A percentile compares a stretch with the other conserved stretches of the same genome.
Conservation (phyloP, 331 rosid genomes). For the Spiraea crenata region DNA sequence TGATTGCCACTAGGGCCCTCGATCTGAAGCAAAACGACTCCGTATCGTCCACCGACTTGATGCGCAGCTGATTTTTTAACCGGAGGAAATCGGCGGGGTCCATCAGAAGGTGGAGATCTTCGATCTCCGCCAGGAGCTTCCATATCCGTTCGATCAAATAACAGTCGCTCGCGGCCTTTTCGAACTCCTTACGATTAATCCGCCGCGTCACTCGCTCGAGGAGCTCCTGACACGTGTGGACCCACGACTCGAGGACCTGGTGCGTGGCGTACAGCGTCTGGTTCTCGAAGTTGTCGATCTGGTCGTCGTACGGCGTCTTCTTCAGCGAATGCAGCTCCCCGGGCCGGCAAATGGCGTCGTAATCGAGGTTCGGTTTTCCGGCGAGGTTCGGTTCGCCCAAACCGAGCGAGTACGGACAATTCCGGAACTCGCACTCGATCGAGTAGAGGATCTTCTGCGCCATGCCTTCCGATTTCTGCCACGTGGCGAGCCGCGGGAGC, state of each 20-base stretch:
- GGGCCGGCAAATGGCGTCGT: conserved; percentile 78
- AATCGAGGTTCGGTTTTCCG: conserved; percentile 59
- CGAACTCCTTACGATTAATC: conserved; percentile 40
- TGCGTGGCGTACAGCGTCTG: conserved; percentile 68
- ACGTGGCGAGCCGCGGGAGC: conserved; percentile 69
- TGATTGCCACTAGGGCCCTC: conserved; percentile 54
- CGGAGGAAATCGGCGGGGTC: conserved; percentile 79
- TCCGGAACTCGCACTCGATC: conserved; percentile 65
- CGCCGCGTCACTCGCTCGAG: conserved; percentile 41
- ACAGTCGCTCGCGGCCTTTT: conserved; percentile 58
- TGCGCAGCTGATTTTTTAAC: conserved; percentile 51
- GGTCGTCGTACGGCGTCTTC: conserved; percentile 46
- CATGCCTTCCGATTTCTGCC: conserved; percentile 56
- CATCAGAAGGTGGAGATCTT: conserved; percentile 70
- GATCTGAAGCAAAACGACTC: conserved; percentile 77
- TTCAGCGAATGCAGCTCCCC: conserved; percentile 51
- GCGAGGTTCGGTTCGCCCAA: conserved; percentile 70
- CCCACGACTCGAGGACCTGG: conserved; percentile 81
- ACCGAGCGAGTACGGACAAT: conserved; percentile 75
- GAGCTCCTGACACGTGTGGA: conserved; percentile 37
- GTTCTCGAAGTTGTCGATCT: conserved; percentile 53
- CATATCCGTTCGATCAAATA: conserved; percentile 67
- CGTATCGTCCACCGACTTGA: conserved; percentile 44
- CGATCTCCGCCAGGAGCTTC: conserved; percentile 65
- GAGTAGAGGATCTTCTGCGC: conserved; percentile 54